Evolutionary conservation across 2,329 filamentous ascomycete genomes (phyloP).

Genomic region (Claviceps sorghi): DNA sequence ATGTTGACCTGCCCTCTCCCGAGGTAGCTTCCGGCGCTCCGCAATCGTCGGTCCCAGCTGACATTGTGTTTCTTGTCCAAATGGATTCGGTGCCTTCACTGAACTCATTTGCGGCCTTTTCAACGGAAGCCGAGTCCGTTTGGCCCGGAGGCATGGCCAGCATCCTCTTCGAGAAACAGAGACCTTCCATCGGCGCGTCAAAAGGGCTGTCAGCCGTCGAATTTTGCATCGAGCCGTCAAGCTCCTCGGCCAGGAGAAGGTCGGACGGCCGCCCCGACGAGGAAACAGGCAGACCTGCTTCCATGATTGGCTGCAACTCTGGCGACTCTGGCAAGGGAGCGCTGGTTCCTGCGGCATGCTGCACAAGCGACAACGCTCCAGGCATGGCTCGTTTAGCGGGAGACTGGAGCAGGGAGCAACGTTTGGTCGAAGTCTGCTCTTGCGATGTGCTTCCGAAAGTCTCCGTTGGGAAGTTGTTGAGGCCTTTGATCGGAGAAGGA

Average conservation of each 20-base stretch:
- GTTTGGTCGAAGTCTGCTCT: slow-evolving; percentile 28
- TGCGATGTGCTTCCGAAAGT: slow-evolving; percentile 14
- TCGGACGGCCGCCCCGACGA: slow-evolving; percentile 18
- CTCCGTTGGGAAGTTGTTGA: slow-evolving; percentile 14
- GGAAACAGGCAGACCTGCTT: slow-evolving; percentile 16
- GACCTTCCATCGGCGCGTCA: slow-evolving; percentile 19
- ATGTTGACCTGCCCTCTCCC: background rate
- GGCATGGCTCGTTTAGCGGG: slow-evolving; percentile 32
- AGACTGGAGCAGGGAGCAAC: slow-evolving; percentile 32
- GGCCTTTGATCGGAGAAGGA: slow-evolving; percentile 28
- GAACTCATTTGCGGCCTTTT: slow-evolving; percentile 9
- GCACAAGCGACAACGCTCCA: slow-evolving; percentile 19
- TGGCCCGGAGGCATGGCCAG: slow-evolving; percentile 30
- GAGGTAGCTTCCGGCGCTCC: background rate
- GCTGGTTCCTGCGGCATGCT: slow-evolving; percentile 12
- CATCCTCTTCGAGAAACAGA: slow-evolving; percentile 30
- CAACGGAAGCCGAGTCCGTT: slow-evolving; percentile 23
- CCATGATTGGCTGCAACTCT: slow-evolving; percentile 22
- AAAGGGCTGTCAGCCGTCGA: slow-evolving; percentile 19
- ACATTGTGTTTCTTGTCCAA: background rate
- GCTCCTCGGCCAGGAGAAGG: slow-evolving; percentile 23
- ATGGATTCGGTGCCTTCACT: background rate
- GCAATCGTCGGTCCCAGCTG: background rate
- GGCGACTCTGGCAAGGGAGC: slow-evolving; percentile 16
- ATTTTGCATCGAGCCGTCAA: slow-evolving; percentile 8